These are phyloP conservation scores for Pilasporangium apinafurcum DNA, from an alignment of 352 stramenopile genomes.

Conservation along the genomic window DNA sequence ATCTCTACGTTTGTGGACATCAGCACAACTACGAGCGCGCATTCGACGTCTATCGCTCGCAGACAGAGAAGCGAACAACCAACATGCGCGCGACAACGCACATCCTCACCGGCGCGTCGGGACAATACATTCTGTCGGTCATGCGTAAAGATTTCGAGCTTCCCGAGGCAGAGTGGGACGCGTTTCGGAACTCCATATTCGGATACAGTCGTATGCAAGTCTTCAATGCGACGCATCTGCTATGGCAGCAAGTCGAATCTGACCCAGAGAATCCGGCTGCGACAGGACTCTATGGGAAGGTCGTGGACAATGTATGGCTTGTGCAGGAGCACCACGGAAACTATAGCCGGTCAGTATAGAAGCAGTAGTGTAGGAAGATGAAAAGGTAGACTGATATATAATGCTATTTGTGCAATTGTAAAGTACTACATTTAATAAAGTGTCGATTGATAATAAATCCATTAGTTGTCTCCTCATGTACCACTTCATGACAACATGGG, in stretches of 20 bases:
- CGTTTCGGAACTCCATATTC: slow-evolving; percentile 85
- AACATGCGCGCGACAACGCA: slow-evolving; percentile 86
- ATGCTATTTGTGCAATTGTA: too few relatives aligned
- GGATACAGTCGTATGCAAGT: slow-evolving; percentile 82
- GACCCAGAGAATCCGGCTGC: slow-evolving; percentile 72
- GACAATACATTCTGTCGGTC: slow-evolving; percentile 70
- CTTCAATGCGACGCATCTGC: slow-evolving; percentile 83
- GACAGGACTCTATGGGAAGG: slow-evolving; percentile 66
- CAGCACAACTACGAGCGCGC: slow-evolving; percentile 90
- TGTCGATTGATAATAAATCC: too few relatives aligned
- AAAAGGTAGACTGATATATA: too few relatives aligned
- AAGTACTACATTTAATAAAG: too few relatives aligned
- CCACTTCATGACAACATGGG: too few relatives aligned
- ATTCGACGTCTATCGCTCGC: slow-evolving; percentile 70
- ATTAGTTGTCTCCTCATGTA: too few relatives aligned
- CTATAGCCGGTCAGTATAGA: slow-evolving; percentile 16
- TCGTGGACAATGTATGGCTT: slow-evolving; percentile 87
- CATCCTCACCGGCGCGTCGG: slow-evolving; percentile 86
- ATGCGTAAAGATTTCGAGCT: slow-evolving; percentile 79
- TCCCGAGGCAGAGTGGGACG: slow-evolving; percentile 53
- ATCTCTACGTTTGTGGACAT: slow-evolving; percentile 87
- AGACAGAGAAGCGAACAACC: slow-evolving; percentile 54
- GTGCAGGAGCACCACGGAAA: slow-evolving; percentile 88
- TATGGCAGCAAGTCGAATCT: slow-evolving; percentile 84
- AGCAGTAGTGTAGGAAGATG: background rate